Conservation (phyloP, 805 yeast species). For the Ogataea glucozyma region DNA sequence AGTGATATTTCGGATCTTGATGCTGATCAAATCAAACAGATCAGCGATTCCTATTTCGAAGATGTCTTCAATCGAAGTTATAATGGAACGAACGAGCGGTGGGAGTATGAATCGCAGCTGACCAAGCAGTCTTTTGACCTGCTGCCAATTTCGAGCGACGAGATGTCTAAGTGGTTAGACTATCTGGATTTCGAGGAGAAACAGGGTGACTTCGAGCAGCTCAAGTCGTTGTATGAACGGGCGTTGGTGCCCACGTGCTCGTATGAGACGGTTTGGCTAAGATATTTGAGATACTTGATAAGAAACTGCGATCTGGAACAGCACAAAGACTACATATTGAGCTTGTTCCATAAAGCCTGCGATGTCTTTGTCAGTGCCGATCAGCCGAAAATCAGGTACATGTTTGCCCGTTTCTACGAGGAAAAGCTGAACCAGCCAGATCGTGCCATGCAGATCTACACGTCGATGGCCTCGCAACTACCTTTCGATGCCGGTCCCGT, state of each 20-base stretch:
- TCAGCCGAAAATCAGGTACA: constrained; percentile 28
- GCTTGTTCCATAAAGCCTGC: constrained; percentile 53
- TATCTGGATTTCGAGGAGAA: constrained; percentile 56
- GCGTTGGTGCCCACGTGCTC: constrained; percentile 68
- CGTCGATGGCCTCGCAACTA: constrained; percentile 15
- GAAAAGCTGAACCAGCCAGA: constrained; percentile 21
- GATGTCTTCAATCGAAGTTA: constrained; percentile 49
- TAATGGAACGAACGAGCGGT: constrained; percentile 53
- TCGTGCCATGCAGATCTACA: constrained; percentile 23
- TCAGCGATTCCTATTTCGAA: constrained; percentile 46
- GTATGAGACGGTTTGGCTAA: constrained; percentile 65
- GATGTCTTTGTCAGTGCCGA: constrained; percentile 37
- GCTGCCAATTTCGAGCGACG: constrained; percentile 43
- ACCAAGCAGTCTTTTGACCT: constrained; percentile 59
- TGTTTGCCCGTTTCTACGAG: constrained; percentile 32
- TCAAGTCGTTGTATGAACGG: constrained; percentile 63
- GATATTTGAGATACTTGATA: constrained; percentile 57
- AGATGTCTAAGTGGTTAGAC: constrained; percentile 54
- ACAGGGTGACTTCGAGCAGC: constrained; percentile 31
- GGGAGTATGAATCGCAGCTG: constrained; percentile 72
- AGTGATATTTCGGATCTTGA: constrained; percentile 13
- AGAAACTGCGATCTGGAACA: constrained; percentile 30
- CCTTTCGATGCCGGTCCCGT: constrained; percentile 21
- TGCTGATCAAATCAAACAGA: constrained; percentile 20
- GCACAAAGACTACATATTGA: constrained; percentile 34